phyloP scores from a whole-genome alignment of 2,329 filamentous ascomycete species.

The Diaporthe vaccinii region DNA sequence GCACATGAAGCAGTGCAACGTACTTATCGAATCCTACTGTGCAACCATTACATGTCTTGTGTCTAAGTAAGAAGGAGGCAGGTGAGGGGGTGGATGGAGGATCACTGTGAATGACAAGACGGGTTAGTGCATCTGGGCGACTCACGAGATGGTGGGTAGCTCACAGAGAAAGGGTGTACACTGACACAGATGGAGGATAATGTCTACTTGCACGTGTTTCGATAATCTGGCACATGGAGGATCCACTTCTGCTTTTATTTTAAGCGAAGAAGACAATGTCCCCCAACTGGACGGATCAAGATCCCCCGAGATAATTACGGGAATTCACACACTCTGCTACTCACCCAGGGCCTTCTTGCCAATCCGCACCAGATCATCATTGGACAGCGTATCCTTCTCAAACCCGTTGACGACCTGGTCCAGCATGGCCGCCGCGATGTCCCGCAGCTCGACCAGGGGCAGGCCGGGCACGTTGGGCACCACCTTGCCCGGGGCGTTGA shows the following conservation, averaged over 20 bases:
- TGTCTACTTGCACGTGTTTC: neutral
- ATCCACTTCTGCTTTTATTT: neutral
- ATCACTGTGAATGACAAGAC: too few relatives aligned
- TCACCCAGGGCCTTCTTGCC: slow-evolving; percentile 43
- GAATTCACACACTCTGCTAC: neutral
- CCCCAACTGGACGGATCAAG: neutral
- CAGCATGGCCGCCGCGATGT: slow-evolving; percentile 57
- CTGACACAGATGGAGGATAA: neutral
- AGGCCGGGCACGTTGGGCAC: slow-evolving; percentile 10
- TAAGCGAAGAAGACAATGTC: neutral
- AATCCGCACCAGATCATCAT: slow-evolving; percentile 58
- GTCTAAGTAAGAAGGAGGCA: too few relatives aligned
- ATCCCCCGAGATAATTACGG: neutral
- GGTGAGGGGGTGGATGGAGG: neutral
- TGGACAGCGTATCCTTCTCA: slow-evolving; percentile 60
- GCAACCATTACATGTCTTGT: too few relatives aligned
- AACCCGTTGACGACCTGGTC: slow-evolving; percentile 60
- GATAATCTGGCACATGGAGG: neutral
- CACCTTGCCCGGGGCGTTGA: slow-evolving; percentile 50
- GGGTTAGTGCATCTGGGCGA: too few relatives aligned
- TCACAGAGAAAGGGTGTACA: neutral
- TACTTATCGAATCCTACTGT: too few relatives aligned
- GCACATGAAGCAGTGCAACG: too few relatives aligned
- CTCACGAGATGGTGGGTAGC: neutral
- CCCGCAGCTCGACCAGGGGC: slow-evolving; percentile 22